Conservation (phyloP, 2,329 filamentous ascomycete species). For the Fusarium xyrophilum region DNA sequence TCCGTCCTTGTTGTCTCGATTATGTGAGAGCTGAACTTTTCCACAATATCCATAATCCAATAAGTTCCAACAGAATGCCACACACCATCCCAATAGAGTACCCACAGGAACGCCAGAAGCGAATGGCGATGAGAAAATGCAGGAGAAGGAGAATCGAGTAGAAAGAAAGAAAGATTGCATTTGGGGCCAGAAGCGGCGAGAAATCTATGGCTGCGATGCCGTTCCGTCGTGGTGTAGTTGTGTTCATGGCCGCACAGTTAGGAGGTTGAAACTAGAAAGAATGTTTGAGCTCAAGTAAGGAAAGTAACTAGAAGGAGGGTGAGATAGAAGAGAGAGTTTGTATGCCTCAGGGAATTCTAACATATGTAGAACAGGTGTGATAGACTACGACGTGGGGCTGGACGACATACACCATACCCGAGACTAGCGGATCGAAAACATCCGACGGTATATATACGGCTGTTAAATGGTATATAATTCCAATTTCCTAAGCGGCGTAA, state of each 20-base stretch:
- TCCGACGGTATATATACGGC: neutral
- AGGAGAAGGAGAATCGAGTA: neutral
- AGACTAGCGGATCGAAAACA: neutral
- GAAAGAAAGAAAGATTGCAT: neutral
- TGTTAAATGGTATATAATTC: neutral
- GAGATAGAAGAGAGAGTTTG: accelerated
- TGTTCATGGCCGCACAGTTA: neutral
- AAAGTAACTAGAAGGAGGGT: neutral
- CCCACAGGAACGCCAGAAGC: neutral
- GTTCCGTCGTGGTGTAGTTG: neutral
- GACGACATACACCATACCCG: neutral
- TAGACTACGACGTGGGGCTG: neutral
- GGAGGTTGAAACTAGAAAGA: accelerated
- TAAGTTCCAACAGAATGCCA: neutral
- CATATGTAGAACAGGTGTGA: neutral
- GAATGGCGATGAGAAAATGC: neutral
- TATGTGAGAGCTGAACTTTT: neutral
- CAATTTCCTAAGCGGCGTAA: accelerated
- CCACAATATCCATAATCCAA: neutral
- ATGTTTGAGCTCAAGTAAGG: neutral
- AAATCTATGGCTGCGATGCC: neutral
- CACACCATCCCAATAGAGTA: neutral
- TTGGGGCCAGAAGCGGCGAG: neutral
- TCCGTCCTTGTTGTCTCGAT: neutral
- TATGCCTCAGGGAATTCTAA: neutral